Conservation (phyloP, 352 stramenopile genomes). For the Detonula confervacea region DNA sequence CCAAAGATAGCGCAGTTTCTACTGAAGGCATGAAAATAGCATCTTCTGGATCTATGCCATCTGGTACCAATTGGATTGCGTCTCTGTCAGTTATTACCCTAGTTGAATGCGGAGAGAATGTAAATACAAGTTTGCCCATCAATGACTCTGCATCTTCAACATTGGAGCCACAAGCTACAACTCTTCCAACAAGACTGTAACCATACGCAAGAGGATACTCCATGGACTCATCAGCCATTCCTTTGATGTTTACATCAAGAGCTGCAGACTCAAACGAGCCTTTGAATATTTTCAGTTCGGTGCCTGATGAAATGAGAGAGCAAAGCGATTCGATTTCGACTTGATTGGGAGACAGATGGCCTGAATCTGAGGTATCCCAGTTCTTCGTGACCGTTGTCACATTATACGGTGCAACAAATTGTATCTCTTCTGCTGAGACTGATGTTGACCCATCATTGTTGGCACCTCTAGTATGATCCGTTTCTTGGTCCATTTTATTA, state of each 20-base stretch:
- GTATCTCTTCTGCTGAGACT: conserved; percentile 61
- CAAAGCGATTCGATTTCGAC: conserved; percentile 77
- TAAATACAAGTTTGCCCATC: conserved; percentile 82
- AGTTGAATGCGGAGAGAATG: conserved; percentile 85
- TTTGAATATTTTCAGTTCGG: conserved; percentile 88
- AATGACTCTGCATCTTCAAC: conserved; percentile 65
- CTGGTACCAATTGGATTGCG: conserved; percentile 81
- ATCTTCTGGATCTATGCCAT: conserved; percentile 84
- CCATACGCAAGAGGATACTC: conserved; percentile 87
- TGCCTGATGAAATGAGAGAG: conserved; percentile 87
- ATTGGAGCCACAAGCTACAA: conserved; percentile 76
- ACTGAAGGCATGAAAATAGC: conserved; percentile 88
- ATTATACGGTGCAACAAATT: conserved; percentile 69
- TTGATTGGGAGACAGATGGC: conserved; percentile 58
- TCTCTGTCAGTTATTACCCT: conserved; percentile 75
- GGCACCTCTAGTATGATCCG: neutral
- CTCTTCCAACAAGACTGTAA: conserved; percentile 84
- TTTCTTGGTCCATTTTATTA: conserved; percentile 8
- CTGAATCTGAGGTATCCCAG: conserved; percentile 29
- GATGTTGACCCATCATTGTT: neutral
- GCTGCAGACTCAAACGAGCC: conserved; percentile 79
- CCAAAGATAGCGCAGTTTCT: conserved; percentile 86
- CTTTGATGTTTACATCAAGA: conserved; percentile 85
- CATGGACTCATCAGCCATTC: conserved; percentile 84
- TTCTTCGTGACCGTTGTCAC: conserved; percentile 58